A percentile compares a stretch with the other conserved stretches of the same genome.
These are phyloP conservation scores for Berkeleyomyces basicola DNA, from an alignment of 2,329 filamentous ascomycete species.

Conservation along the genomic window DNA sequence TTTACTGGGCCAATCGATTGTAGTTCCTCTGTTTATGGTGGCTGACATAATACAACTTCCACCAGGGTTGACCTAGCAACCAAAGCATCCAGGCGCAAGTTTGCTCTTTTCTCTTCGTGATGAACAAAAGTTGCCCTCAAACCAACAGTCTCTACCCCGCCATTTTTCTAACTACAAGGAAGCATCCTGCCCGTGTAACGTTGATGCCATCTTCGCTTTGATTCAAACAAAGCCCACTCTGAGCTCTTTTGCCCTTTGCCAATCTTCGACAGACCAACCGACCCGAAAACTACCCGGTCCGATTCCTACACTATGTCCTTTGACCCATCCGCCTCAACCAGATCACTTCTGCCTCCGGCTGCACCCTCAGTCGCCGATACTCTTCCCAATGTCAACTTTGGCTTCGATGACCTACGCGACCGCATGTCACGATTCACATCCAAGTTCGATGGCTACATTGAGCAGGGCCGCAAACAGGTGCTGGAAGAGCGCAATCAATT, in stretches of 20 bases:
- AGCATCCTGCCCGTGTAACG: not conserved
- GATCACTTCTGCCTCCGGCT: slow-evolving; percentile 40
- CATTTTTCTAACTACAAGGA: not conserved
- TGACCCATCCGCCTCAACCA: slow-evolving; percentile 51
- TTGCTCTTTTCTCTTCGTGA: too few species aligned
- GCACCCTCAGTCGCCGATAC: slow-evolving; percentile 56
- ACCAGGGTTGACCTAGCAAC: slow-evolving; percentile 2
- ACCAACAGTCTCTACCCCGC: not conserved
- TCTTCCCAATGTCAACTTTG: slow-evolving; percentile 83
- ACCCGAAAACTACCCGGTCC: not conserved
- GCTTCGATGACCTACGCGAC: slow-evolving; percentile 86
- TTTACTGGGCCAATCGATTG: not conserved
- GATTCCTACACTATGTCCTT: slow-evolving; percentile 35
- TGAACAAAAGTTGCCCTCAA: not conserved
- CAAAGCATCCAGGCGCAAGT: not conserved
- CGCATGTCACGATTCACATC: slow-evolving; percentile 87
- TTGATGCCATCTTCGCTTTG: not conserved
- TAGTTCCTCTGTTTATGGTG: not conserved
- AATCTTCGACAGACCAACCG: not conserved
- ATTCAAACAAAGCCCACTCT: not conserved
- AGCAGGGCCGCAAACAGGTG: slow-evolving; percentile 74
- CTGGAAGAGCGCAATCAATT: slow-evolving; percentile 91
- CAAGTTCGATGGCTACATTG: slow-evolving; percentile 87
- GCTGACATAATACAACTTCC: slow-evolving; percentile 1
- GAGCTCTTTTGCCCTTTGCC: not conserved